A percentile compares a stretch with the other conserved stretches of the same genome.
Conservation (phyloP, 1,284 basidiomycete genomes). For the Lignosus rhinocerotis region DNA sequence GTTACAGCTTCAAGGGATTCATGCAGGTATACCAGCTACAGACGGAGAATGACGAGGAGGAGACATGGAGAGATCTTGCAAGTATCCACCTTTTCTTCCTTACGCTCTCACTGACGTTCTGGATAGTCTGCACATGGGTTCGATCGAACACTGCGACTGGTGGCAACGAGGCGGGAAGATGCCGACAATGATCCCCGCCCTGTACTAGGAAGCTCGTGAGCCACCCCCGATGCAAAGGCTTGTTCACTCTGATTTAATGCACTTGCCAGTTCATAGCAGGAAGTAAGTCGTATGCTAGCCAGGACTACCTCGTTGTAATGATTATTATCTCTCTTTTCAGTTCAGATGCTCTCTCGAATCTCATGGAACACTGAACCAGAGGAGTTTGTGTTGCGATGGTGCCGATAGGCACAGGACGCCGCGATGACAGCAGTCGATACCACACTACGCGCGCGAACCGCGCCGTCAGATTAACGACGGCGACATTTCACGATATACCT, state of each 20-base stretch:
- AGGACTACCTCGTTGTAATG: too few species aligned
- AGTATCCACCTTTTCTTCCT: constrained; percentile 21
- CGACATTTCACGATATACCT: background rate
- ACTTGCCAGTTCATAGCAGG: background rate
- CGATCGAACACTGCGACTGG: constrained; percentile 62
- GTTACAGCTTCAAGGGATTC: constrained; percentile 68
- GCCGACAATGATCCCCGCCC: constrained; percentile 21
- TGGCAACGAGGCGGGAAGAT: constrained; percentile 60
- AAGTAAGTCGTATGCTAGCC: too few species aligned
- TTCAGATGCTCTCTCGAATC: background rate
- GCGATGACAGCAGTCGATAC: background rate
- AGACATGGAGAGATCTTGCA: constrained; percentile 80
- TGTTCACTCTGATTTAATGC: background rate
- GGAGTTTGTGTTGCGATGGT: too few species aligned
- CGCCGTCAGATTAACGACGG: background rate
- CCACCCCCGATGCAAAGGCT: background rate
- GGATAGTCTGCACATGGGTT: constrained; percentile 70
- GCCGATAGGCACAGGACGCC: too few species aligned
- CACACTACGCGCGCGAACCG: background rate
- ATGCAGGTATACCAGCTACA: constrained; percentile 79
- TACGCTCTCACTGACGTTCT: background rate
- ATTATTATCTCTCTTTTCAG: too few species aligned
- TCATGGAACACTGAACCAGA: background rate
- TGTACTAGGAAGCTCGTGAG: constrained; percentile 2
- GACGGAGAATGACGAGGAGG: constrained; percentile 79